Evolutionary conservation across 169 alveolate species (phyloP), one percentile per base, ranked within the genome.

Genomic region (Plasmodium inui): DNA sequence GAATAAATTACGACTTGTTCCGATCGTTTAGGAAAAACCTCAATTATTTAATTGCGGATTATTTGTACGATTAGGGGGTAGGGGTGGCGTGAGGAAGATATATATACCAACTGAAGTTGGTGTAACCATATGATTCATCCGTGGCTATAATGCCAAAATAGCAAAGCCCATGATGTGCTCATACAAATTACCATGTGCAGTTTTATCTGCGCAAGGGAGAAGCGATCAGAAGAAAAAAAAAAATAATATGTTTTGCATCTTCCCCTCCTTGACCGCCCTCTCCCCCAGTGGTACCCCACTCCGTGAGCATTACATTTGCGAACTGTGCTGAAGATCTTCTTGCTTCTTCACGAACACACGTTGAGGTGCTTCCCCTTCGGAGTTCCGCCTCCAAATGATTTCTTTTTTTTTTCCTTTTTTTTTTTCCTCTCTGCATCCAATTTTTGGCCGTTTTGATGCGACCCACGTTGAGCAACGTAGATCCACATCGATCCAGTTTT

Each of bases 1-100:
- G 71, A 76, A 76, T 86, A 19, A 86, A 86, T 50, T 86, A 86
- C 76, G 93, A 86, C 85, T 76, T 86, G 82, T 86, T 86, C 85
- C 74, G 93, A 53, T 86, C 93, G 57, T 86, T 86, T 78, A 46
- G 93, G 39, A 86, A 86, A 86, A 86, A 86, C 80, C 17, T 86
- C 41, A 86, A 86, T 70, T 86, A 86, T 73, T 70, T 86, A 57
- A 86, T 86, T 76, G 19, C 80, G 37, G 93, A 86, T 78, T 86
- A 86, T 86, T 19, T 86, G 83, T 76, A 86, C 78, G 74, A 71
- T 22, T 50, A 39, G 76, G n/a, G 76, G 74, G 32, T 57, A 37
- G 14, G 12, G 34, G 17, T 32, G 67, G 28, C 19, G 28, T 30
- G 80, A 50, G 61, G 61, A 50, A 50, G 19, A 14, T 50, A 3